phyloP scores from a whole-genome alignment of 768 basidiomycete genomes.

The Serendipita sp. region DNA sequence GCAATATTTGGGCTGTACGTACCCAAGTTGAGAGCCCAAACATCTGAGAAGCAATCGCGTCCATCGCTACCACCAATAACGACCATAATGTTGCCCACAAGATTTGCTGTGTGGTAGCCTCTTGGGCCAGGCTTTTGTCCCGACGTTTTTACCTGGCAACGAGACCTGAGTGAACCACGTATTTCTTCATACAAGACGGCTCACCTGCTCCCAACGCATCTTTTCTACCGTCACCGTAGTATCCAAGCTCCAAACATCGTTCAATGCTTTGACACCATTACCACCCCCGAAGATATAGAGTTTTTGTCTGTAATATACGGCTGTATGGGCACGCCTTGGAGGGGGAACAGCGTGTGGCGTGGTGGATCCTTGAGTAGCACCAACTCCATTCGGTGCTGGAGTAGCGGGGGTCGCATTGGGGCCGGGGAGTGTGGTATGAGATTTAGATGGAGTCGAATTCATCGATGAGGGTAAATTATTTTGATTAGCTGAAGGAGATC shows the following conservation, averaged over 20 bases:
- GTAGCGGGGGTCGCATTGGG: background rate
- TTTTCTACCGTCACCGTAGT: slow-evolving; percentile 24
- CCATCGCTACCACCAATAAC: slow-evolving; percentile 88
- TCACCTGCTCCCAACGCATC: slow-evolving; percentile 44
- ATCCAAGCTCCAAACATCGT: slow-evolving; percentile 82
- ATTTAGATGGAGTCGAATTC: background rate
- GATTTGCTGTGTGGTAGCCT: slow-evolving; percentile 84
- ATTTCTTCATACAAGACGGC: background rate
- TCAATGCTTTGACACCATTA: slow-evolving; percentile 76
- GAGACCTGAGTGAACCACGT: background rate
- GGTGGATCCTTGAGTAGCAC: background rate
- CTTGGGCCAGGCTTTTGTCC: slow-evolving; percentile 37
- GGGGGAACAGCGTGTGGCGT: slow-evolving; percentile 23
- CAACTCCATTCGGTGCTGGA: background rate
- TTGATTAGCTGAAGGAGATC: background rate
- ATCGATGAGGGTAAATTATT: background rate
- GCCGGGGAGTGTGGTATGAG: background rate
- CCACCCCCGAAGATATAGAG: slow-evolving; percentile 91
- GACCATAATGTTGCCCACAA: slow-evolving; percentile 74
- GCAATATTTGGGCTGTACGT: slow-evolving; percentile 26
- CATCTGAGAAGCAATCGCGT: slow-evolving; percentile 70
- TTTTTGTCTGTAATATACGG: slow-evolving; percentile 52
- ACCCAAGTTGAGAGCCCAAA: slow-evolving; percentile 75
- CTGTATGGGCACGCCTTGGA: slow-evolving; percentile 76
- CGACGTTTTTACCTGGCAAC: background rate